A percentile compares a stretch with the other conserved stretches of the same genome.
Conservation (phyloP, 257 asterid species). For the Echites panduratus region DNA sequence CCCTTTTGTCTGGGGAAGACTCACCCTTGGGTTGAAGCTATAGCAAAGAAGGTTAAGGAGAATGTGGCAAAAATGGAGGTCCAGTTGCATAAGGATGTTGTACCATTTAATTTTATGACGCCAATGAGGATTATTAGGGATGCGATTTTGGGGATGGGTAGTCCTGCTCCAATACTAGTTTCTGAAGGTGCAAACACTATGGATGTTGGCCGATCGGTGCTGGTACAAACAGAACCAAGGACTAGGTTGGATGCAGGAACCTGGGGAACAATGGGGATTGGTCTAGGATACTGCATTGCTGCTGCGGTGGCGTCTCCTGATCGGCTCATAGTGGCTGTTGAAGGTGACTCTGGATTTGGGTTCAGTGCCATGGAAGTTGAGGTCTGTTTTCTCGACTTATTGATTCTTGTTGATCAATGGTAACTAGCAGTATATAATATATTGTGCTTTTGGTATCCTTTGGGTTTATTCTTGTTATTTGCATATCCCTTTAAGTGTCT, state of each 20-base stretch:
- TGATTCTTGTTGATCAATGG: background rate
- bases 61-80: constrained; percentile 79
- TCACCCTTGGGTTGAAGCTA: constrained; percentile 82
- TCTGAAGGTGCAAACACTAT: constrained; percentile 94
- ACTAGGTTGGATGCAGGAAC: constrained; percentile 97
- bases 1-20: constrained; percentile 73
- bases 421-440: no score
- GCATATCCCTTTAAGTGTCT: no score
- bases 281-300: constrained; percentile 95
- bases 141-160: constrained; percentile 55
- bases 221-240: constrained; percentile 86
- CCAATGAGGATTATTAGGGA: constrained; percentile 93
- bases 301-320: constrained; percentile 90
- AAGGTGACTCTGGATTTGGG: constrained; percentile 97
- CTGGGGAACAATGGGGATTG: constrained; percentile 99
- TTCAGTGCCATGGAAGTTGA: constrained; percentile 98
- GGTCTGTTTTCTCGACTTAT: constrained; percentile 32
- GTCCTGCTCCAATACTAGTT: constrained; percentile 72
- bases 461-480: background rate
- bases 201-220: constrained; percentile 80
- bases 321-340: constrained; percentile 88
- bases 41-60: constrained; percentile 59
- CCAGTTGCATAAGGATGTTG: constrained; percentile 64
- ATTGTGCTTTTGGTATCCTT: background rate
- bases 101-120: constrained; percentile 81